Percentiles rank a stretch among this genome's conserved stretches.
Conservation (phyloP, 176 grass and related monocot species). For the Oryza meyeriana region DNA sequence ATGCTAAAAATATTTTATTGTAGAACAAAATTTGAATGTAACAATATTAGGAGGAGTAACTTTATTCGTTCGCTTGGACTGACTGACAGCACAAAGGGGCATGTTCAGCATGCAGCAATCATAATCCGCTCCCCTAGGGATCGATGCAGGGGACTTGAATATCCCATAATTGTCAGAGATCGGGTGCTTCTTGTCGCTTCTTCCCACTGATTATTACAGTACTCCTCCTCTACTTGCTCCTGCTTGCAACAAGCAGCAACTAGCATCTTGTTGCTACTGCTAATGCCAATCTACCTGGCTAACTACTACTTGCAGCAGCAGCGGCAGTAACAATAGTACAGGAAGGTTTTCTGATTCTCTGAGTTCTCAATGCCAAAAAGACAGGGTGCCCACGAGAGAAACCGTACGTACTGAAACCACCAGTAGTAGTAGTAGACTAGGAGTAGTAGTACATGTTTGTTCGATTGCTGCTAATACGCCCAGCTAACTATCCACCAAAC, state of each 20-base stretch:
- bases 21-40: too few relatives aligned
- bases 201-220: not conserved
- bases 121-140: conserved; percentile 32
- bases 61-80: not conserved
- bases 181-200: not conserved
- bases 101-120: conserved; percentile 26
- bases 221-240: not conserved
- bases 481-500: not conserved
- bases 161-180: conserved; percentile 43
- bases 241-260: not conserved
- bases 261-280: not conserved
- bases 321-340: not conserved
- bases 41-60: too few relatives aligned
- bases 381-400: not conserved
- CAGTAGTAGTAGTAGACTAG: too few relatives aligned
- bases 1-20: too few relatives aligned
- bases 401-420: not conserved
- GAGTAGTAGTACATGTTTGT: not conserved
- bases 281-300: not conserved
- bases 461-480: not conserved
- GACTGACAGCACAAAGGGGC: not conserved
- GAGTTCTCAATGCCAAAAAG: not conserved
- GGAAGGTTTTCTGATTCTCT: not conserved
- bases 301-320: not conserved
- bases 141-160: conserved; percentile 29